Evolutionary conservation across 352 stramenopile genomes (phyloP).

Genomic region (Globisporangium yorkense): DNA sequence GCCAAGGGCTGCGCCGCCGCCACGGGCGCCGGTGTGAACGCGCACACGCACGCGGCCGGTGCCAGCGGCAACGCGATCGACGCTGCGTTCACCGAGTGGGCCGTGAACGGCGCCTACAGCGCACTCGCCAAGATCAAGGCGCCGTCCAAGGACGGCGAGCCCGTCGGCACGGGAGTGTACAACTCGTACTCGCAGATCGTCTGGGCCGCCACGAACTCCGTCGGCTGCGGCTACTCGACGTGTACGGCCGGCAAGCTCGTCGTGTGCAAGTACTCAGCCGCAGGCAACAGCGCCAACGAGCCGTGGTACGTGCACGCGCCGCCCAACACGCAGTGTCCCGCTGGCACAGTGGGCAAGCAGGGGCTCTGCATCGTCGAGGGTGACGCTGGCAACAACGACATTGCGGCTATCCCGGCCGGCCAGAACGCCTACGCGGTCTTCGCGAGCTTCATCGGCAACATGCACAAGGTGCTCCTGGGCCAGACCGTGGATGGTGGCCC

Average conservation of each 20-base stretch:
- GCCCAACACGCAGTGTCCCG: constrained; percentile 39
- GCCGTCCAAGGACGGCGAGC: constrained; percentile 32
- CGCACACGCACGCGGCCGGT: constrained; percentile 26
- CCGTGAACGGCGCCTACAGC: constrained; percentile 41
- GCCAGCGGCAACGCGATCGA: constrained; percentile 31
- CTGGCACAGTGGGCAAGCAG: constrained; percentile 30
- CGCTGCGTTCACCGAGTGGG: constrained; percentile 51
- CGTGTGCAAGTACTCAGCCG: constrained; percentile 55
- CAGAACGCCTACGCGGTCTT: constrained; percentile 59
- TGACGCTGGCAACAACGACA: constrained; percentile 38
- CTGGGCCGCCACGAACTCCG: constrained; percentile 51
- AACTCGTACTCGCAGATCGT: constrained; percentile 75
- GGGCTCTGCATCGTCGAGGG: constrained; percentile 50
- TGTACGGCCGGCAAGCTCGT: constrained; percentile 37
- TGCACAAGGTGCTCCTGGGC: constrained; percentile 43
- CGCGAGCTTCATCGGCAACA: constrained; percentile 39
- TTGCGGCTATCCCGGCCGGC: constrained; percentile 45
- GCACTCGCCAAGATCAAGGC: constrained; percentile 38
- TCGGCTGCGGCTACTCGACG: constrained; percentile 51
- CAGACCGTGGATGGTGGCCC: constrained; percentile 18
- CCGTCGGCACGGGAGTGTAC: constrained; percentile 51
- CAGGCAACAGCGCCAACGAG: constrained; percentile 41
- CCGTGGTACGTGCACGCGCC: constrained; percentile 60
- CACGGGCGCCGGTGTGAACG: constrained; percentile 37
- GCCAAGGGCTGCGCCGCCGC: constrained; percentile 32